A percentile compares a stretch with the other conserved stretches of the same genome.
Conservation (phyloP, 176 grass and related monocot genomes). For the maize (Zea mays) region DNA sequence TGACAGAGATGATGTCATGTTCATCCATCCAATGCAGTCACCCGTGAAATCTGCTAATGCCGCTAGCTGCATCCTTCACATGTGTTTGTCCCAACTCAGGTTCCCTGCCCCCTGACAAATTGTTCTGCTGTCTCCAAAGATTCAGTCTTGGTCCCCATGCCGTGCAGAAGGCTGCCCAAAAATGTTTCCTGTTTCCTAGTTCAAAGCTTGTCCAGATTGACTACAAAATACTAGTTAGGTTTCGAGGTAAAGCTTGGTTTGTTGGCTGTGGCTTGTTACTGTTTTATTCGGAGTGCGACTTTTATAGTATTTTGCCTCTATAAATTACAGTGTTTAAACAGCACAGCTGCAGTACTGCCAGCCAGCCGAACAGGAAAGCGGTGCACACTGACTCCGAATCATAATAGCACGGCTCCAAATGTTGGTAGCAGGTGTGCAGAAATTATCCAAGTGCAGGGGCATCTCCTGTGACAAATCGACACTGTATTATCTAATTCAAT, state of each 20-base stretch:
- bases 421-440: not conserved
- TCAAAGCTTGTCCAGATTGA: not conserved
- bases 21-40: not conserved
- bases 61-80: not conserved
- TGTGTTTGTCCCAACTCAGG: constrained; percentile 22
- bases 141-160: constrained; percentile 14
- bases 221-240: not conserved
- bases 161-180: not conserved
- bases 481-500: constrained; percentile 19
- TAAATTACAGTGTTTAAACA: no score
- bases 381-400: not conserved
- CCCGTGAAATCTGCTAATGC: not conserved
- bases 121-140: constrained; percentile 30
- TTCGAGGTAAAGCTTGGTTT: not conserved
- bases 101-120: constrained; percentile 1
- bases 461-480: not conserved
- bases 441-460: not conserved
- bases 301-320: no score
- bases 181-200: not conserved
- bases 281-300: no score
- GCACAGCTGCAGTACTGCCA: no score
- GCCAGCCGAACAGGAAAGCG: no score
- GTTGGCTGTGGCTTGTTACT: no score
- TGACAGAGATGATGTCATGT: not conserved
- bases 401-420: not conserved